phyloP scores from a whole-genome alignment of 768 basidiomycete genomes.

The Galerina marginata region DNA sequence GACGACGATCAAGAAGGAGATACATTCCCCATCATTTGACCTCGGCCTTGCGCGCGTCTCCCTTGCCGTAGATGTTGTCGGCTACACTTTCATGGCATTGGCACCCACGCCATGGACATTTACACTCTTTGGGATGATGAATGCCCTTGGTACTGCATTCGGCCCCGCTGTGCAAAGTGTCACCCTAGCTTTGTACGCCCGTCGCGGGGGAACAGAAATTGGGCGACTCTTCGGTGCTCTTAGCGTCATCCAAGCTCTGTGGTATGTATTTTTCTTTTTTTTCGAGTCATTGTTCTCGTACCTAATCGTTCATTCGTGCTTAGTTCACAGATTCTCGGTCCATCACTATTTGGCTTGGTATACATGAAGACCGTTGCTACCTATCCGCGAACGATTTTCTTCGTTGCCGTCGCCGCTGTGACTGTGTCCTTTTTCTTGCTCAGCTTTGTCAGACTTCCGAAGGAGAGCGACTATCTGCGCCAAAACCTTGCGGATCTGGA shows the following conservation, averaged over 20 bases:
- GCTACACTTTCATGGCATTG: constrained; percentile 56
- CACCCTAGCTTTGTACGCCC: constrained; percentile 67
- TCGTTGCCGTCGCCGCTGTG: constrained; percentile 50
- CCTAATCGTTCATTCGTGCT: neutral
- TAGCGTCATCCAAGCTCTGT: constrained; percentile 73
- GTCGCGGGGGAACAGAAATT: constrained; percentile 61
- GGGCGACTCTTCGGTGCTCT: constrained; percentile 84
- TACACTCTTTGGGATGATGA: constrained; percentile 51
- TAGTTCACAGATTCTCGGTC: constrained; percentile 73
- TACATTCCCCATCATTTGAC: constrained; percentile 64
- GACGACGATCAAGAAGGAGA: constrained; percentile 28
- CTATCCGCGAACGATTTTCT: constrained; percentile 74
- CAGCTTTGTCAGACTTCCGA: constrained; percentile 49
- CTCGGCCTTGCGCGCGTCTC: constrained; percentile 70
- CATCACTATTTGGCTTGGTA: constrained; percentile 72
- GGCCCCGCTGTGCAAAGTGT: constrained; percentile 73
- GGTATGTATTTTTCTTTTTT: constrained; percentile 40
- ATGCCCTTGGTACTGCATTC: constrained; percentile 69
- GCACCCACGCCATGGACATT: constrained; percentile 55
- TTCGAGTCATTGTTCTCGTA: neutral
- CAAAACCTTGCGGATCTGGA: constrained; percentile 15
- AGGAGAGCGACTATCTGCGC: constrained; percentile 9
- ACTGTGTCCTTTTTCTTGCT: constrained; percentile 50
- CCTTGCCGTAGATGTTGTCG: constrained; percentile 56
- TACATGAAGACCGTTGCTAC: constrained; percentile 73